Percentiles rank a stretch among this genome's conserved stretches.
Evolutionary conservation across 2,329 filamentous ascomycete species (phyloP).

Genomic region (Cladosporium sp.): DNA sequence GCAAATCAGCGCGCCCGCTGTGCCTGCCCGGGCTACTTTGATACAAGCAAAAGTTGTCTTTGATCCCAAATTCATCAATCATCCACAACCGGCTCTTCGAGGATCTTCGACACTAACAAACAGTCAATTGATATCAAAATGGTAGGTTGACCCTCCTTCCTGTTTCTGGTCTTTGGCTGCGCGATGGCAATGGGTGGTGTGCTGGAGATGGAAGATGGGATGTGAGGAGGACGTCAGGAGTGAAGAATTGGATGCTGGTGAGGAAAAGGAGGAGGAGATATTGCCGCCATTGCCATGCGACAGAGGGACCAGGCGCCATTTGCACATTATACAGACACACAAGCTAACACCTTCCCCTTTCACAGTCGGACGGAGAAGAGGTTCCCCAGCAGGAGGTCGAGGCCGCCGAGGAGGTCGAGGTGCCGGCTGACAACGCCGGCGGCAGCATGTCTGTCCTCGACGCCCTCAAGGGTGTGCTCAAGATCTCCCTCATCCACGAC

Average conservation of each 20-base stretch:
- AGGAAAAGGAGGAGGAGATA: no score
- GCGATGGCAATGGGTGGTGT: conserved; percentile 5
- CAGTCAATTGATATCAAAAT: conserved; percentile 14
- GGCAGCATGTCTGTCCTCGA: conserved; percentile 94
- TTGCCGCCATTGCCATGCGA: background rate
- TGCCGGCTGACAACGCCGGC: conserved; percentile 76
- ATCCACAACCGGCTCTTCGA: conserved; percentile 14
- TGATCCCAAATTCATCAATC: background rate
- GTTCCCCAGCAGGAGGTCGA: conserved; percentile 72
- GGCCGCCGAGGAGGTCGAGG: conserved; percentile 85
- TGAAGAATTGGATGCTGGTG: background rate
- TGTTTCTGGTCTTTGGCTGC: conserved; percentile 1
- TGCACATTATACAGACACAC: background rate
- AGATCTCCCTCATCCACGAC: conserved; percentile 99
- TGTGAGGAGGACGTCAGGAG: background rate
- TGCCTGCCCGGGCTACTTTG: background rate
- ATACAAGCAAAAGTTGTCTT: conserved; percentile 9
- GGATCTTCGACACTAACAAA: conserved; percentile 15
- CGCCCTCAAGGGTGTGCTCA: conserved; percentile 97
- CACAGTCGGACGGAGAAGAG: conserved; percentile 99
- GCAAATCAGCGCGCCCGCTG: background rate
- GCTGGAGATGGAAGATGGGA: background rate
- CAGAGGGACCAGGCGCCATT: background rate
- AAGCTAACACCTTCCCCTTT: conserved; percentile 18
- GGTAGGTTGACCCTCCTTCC: conserved; percentile 3